Base-by-base conservation (phyloP, 1,284 basidiomycete species). In the Austroboletus sp. region DNA sequence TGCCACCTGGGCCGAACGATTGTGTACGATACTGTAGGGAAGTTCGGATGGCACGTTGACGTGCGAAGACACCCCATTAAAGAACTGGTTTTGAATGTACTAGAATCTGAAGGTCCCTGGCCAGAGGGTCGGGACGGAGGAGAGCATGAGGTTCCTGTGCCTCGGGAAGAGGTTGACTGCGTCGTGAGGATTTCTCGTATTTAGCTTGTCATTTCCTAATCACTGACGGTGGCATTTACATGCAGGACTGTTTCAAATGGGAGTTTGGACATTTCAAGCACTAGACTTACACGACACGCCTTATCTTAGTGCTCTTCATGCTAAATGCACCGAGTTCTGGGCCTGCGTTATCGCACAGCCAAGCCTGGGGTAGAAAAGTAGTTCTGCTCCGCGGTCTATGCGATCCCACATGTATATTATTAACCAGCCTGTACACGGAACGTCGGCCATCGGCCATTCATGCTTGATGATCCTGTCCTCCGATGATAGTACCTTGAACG, bases 21-120 rank as follows among this genome's bases (percentile, higher is more conserved):
- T 44, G 69, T 81, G 17, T 86, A 95, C 66, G 93, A 98, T 68
- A 94, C 93, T 0, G 85, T 95, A 26, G 74, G 74, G 34, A 82
- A 82, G 61, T 72, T 92, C 13, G 84, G 85, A 7, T 98, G 95
- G 95, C 71, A 74, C 4, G 82, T 84, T 15, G 85, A 89, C 58
- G 70, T 95, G n/a, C 71, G 85, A 44, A 85, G 75, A 40, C 95
- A 98, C 63, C 70, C 80, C 16, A 95, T 98, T 49, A 77, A 73
- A 44, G 74, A 82, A 41, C 71, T 97, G 17, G 83, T 96, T 49
- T 78, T 80, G 10, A 78, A 82, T 48, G 70, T 98, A 11, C 67
- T 98, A 40, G 75, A 81, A 29, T 74, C 79, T 19, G 82, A 89
- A 8, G 66, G 55, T 15, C 29, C 32, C 47, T 73, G 40, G 73